Evolutionary conservation across 441 rosid genomes (phyloP).

Genomic region (Gossypium davidsonii): DNA sequence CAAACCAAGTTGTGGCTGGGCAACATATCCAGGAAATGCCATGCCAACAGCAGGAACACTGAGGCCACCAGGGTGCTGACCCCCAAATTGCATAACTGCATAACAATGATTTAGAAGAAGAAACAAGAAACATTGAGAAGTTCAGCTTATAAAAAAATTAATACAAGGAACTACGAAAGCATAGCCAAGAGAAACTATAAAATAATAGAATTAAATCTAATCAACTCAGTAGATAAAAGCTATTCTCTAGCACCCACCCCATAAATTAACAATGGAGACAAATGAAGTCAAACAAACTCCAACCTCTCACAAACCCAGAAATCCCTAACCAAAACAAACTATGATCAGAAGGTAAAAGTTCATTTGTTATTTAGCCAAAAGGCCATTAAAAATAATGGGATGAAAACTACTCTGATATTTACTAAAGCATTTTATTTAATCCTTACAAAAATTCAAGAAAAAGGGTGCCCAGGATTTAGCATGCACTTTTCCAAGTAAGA

Average conservation of each 20-base stretch:
- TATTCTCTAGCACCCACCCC: not conserved
- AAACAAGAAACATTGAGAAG: not conserved
- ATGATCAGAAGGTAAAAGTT: not conserved
- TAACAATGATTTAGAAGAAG: conserved; percentile 15
- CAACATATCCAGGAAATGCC: conserved; percentile 98
- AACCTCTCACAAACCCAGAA: not conserved
- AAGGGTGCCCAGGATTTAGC: not conserved
- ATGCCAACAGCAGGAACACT: conserved; percentile 93
- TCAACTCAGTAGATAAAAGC: not conserved
- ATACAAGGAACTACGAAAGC: not conserved
- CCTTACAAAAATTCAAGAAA: not conserved
- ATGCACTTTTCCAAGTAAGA: conserved; percentile 1
- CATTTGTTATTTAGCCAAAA: not conserved
- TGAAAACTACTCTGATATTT: not conserved
- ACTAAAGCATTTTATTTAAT: not conserved
- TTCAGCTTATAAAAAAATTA: not conserved
- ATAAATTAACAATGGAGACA: not conserved
- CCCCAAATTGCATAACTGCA: conserved; percentile 78
- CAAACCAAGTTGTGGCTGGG: conserved; percentile 74
- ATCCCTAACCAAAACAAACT: not conserved
- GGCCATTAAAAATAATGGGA: not conserved
- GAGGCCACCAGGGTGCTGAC: conserved; percentile 83
- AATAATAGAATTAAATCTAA: not conserved
- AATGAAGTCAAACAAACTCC: not conserved
- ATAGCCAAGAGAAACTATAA: not conserved